These are phyloP conservation scores for Sporopachydermia lactativora DNA, from an alignment of 805 yeast species.

Conservation along the genomic window DNA sequence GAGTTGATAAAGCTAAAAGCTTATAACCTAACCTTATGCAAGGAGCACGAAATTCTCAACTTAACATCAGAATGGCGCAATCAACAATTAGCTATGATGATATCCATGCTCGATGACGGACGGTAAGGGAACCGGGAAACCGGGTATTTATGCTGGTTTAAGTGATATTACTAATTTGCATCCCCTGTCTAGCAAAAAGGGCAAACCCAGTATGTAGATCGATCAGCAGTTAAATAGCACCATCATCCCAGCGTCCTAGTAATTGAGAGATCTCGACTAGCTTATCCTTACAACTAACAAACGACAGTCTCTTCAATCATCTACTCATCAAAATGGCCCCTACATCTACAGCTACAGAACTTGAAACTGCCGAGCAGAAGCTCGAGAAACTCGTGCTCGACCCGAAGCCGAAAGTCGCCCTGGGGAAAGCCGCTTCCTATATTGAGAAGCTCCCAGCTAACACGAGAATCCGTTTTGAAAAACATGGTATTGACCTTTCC, in stretches of 20 bases:
- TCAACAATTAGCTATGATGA: too few relatives aligned
- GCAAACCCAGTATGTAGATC: too few relatives aligned
- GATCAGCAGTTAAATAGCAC: neutral
- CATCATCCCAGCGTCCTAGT: neutral
- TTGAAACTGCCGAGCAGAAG: neutral
- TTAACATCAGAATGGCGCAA: too few relatives aligned
- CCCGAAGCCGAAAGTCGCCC: neutral
- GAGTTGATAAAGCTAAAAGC: too few relatives aligned
- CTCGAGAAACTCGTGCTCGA: neutral
- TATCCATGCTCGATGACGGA: too few relatives aligned
- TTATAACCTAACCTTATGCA: too few relatives aligned
- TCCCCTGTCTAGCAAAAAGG: too few relatives aligned
- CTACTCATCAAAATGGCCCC: neutral
- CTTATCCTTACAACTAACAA: neutral
- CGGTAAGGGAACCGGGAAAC: too few relatives aligned
- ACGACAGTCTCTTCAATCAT: neutral
- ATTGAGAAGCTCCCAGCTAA: constrained; percentile 13
- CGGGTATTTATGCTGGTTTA: too few relatives aligned
- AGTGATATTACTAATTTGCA: too few relatives aligned
- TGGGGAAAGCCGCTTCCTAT: neutral
- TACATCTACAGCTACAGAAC: neutral
- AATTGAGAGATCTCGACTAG: neutral
- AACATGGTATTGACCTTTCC: constrained; percentile 23
- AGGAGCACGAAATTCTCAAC: too few relatives aligned
- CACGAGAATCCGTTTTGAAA: constrained; percentile 19